Percentiles rank a stretch among this genome's conserved stretches.
Conservation (phyloP, 2,329 filamentous ascomycete genomes). For the Exophiala aquamarina region DNA sequence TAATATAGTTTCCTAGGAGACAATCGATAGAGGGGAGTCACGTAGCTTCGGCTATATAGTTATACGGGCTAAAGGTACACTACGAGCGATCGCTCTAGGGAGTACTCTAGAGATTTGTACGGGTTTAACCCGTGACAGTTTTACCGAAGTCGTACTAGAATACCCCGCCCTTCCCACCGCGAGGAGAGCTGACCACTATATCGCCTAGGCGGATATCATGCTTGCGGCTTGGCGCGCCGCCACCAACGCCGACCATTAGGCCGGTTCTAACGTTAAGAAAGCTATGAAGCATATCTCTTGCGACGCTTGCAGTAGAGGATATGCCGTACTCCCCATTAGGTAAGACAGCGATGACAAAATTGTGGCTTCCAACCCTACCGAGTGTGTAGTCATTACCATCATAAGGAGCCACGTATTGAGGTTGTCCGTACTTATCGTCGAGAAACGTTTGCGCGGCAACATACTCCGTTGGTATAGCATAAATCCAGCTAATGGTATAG, state of each 20-base stretch:
- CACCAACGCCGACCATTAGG: conserved; percentile 49
- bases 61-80: no score
- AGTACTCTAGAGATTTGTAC: no score
- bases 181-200: conserved; percentile 29
- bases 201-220: conserved; percentile 35
- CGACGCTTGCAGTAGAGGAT: conserved; percentile 34
- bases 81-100: no score
- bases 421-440: conserved; percentile 39
- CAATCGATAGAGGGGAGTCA: no score
- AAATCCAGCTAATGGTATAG: conserved; percentile 50
- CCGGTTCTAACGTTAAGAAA: conserved; percentile 36
- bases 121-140: no score
- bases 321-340: conserved; percentile 34
- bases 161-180: conserved; percentile 26
- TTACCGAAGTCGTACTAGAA: conserved; percentile 34
- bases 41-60: no score
- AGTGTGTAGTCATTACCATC: conserved; percentile 34
- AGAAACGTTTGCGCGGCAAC: conserved; percentile 41
- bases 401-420: conserved; percentile 13
- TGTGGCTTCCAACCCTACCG: conserved; percentile 31
- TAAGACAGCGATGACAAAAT: conserved; percentile 34
- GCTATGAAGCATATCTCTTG: conserved; percentile 32
- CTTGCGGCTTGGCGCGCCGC: conserved; percentile 30
- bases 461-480: conserved; percentile 39
- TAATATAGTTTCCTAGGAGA: no score